phyloP scores from a whole-genome alignment of 495 filamentous ascomycete genomes.

The Penicillium samsonianum region DNA sequence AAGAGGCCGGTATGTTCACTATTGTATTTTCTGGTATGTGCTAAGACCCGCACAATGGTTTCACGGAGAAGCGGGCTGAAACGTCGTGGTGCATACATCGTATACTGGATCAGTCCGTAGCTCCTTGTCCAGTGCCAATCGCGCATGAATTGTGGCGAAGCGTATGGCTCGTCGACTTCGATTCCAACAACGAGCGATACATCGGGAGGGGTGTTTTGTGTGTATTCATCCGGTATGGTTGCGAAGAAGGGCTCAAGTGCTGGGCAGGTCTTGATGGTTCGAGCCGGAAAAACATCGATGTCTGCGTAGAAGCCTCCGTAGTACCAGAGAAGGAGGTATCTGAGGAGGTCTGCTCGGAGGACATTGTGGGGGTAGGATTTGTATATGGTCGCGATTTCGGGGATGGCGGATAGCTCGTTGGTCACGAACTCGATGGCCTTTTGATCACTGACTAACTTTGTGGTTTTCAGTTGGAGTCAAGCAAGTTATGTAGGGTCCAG shows the following conservation, averaged over 20 bases:
- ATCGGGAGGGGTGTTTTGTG: conserved; percentile 12
- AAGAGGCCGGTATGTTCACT: conserved; percentile 17
- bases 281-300: conserved; percentile 42
- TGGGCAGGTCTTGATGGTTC: conserved; percentile 36
- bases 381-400: conserved; percentile 33
- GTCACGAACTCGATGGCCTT: conserved; percentile 34
- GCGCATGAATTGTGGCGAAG: conserved; percentile 34
- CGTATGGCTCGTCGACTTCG: conserved; percentile 46
- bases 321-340: conserved; percentile 50
- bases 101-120: conserved; percentile 46
- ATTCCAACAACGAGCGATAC: conserved; percentile 42
- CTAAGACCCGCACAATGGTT: conserved; percentile 39
- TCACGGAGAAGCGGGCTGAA: conserved; percentile 43
- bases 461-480: neutral
- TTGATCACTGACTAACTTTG: conserved; percentile 33
- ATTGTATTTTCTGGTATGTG: conserved; percentile 38
- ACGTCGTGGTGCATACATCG: conserved; percentile 41
- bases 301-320: conserved; percentile 55
- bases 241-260: conserved; percentile 25
- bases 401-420: conserved; percentile 27
- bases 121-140: conserved; percentile 44
- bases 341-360: conserved; percentile 48
- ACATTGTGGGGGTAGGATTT: conserved; percentile 38
- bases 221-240: neutral
- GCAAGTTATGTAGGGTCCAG: neutral